Evolutionary conservation across 2,329 filamentous ascomycete genomes (phyloP), one percentile per base, ranked within the genome.

Genomic region (Sarocladium strictum): DNA sequence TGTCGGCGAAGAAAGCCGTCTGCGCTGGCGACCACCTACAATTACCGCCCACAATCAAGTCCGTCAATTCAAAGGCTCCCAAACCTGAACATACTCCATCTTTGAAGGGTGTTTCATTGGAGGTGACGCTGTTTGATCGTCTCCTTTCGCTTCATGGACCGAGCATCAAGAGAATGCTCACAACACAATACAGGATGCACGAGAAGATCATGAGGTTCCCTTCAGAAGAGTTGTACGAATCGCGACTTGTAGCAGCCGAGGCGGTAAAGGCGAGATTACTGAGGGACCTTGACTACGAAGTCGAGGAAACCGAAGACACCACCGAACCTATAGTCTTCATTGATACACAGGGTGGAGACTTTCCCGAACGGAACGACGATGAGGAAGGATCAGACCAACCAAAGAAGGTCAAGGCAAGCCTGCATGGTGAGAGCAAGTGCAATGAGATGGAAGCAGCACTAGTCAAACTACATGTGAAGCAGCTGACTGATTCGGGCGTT

Each of bases 161-260:
- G 1, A 76, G 76, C 3, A 91, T 99, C 72, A 97, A 97, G 74
- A 80, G 89, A 53, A 96, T 97, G 89, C 81, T 99, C 23, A 97
- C 90, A 3, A 96, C 88, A 3, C 94, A 99, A 72, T 99, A 99
- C 69, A 90, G 94, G 35, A 99, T 99, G 94, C 91, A 99, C 67
- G 87, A 96, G 65, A 84, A 78, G 54, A 97, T 99, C 63, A 97
- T 97, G 92, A 80, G 84, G 6, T 99, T 97, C 64, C 93, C 94
- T 0, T 97, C 93, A 0, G 81, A 89, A 58, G 86, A 93, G 65
- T 77, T 97, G 11, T 99, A 99, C 71, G 89, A 90, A 57, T 83
- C 81, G 2, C 86, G 86, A 63, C 80, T 99, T 1, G 74, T 92
- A 2, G 93, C 94, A 0, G 91, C 88, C 1, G 89, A 93, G 3